Evolutionary conservation across 176 grass and related monocot genomes (phyloP).

Genomic region (Aegilops speltoides): DNA sequence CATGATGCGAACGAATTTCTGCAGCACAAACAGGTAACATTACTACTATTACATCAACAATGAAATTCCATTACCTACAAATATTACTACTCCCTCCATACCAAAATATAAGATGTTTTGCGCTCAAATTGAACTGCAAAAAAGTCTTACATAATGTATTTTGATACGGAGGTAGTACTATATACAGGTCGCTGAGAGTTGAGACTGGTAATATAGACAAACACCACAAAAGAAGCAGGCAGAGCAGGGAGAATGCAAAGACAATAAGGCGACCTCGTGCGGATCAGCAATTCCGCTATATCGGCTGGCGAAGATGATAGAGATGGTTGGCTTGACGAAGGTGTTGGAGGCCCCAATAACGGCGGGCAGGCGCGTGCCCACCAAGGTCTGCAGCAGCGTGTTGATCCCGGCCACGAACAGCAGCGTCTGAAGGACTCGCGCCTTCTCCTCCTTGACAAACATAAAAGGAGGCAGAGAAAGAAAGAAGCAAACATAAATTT

Average conservation of each 20-base stretch:
- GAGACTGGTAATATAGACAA: no score
- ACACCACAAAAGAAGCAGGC: no score
- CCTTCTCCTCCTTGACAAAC: conserved; percentile 73
- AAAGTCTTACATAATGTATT: no score
- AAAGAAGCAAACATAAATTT: no score
- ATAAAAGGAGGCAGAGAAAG: not conserved
- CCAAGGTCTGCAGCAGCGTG: conserved; percentile 78
- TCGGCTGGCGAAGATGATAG: conserved; percentile 77
- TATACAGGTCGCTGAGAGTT: no score
- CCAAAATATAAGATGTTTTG: no score
- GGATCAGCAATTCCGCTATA: conserved; percentile 75
- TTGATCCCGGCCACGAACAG: conserved; percentile 89
- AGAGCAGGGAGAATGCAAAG: no score
- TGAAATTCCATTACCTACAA: not conserved
- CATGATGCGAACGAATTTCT: conserved; percentile 94
- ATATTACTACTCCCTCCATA: no score
- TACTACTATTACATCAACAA: not conserved
- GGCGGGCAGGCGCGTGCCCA: conserved; percentile 78
- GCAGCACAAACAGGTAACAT: not conserved
- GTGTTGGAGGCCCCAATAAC: conserved; percentile 89
- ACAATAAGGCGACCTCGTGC: conserved; percentile 52
- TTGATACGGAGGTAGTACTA: no score
- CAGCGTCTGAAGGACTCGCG: conserved; percentile 76
- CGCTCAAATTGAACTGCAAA: no score
- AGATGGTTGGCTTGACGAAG: conserved; percentile 71